Evolutionary conservation across 495 filamentous ascomycete genomes (phyloP).

Genomic region (Neurospora sp.): DNA sequence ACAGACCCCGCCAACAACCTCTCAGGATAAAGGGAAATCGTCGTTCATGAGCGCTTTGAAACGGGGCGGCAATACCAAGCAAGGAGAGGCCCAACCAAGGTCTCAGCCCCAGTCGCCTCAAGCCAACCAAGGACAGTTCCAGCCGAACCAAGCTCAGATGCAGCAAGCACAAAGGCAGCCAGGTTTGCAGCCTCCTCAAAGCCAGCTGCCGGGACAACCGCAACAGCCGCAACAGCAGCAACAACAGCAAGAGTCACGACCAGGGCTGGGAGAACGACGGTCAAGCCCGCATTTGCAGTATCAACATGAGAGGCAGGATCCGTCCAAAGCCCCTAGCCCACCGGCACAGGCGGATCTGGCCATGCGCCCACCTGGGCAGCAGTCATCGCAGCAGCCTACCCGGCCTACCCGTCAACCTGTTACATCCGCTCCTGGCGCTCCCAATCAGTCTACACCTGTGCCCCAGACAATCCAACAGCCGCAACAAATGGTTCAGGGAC

Average conservation of each 20-base stretch:
- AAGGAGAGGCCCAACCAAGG: slow-evolving; percentile 3
- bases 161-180: slow-evolving; percentile 4
- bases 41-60: slow-evolving; percentile 26
- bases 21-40: slow-evolving; percentile 19
- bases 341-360: background rate
- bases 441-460: background rate
- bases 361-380: background rate
- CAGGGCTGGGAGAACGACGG: slow-evolving; percentile 1
- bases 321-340: background rate
- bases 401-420: background rate
- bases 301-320: slow-evolving; percentile 1
- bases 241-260: slow-evolving; percentile 1
- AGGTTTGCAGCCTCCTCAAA: background rate
- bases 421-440: background rate
- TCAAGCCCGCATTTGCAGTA: slow-evolving; percentile 1
- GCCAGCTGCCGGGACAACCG: background rate
- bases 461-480: background rate
- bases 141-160: slow-evolving; percentile 4
- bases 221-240: slow-evolving; percentile 6
- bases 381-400: background rate
- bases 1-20: slow-evolving; percentile 3
- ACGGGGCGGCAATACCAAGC: slow-evolving; percentile 19
- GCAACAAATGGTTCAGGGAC: background rate
- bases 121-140: slow-evolving; percentile 10
- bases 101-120: slow-evolving; percentile 3